A percentile compares a stretch with the other conserved stretches of the same genome.
Conservation (phyloP, 768 basidiomycete genomes). For the Hypholoma fasciculare region DNA sequence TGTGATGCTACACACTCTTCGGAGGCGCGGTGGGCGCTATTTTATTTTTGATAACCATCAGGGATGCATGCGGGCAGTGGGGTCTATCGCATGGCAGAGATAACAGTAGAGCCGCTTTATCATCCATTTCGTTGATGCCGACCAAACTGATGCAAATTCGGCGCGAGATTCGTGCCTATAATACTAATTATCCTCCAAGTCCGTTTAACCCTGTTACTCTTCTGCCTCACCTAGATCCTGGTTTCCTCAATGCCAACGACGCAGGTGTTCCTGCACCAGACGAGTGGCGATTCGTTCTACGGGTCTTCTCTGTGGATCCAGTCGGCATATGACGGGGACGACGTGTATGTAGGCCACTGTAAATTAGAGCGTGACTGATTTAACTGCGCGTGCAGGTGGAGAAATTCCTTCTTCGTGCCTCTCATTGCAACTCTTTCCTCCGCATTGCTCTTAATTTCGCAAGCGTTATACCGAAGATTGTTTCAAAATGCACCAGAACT, state of each 20-base stretch:
- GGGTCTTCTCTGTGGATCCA: not conserved
- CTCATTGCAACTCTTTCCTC: conserved; percentile 3
- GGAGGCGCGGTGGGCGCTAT: too few relatives aligned
- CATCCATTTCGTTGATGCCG: not conserved
- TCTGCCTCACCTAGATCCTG: too few relatives aligned
- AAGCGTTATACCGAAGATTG: not conserved
- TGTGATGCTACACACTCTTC: too few relatives aligned
- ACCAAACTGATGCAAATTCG: not conserved
- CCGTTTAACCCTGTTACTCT: too few relatives aligned
- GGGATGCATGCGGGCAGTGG: too few relatives aligned
- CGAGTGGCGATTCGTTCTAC: not conserved
- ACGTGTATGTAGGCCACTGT: conserved; percentile 1
- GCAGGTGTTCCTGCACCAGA: conserved; percentile 1
- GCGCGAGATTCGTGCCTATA: too few relatives aligned
- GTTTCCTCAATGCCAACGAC: conserved; percentile 1
- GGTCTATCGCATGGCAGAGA: too few relatives aligned
- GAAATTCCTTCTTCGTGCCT: conserved; percentile 8
- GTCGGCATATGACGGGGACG: not conserved
- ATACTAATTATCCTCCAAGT: too few relatives aligned
- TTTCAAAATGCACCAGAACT: not conserved
- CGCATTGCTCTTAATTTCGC: not conserved
- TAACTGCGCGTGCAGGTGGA: conserved; percentile 4
- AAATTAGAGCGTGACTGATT: not conserved
- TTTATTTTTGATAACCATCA: too few relatives aligned
- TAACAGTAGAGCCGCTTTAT: not conserved